Evolutionary conservation across 805 yeast species (phyloP), one percentile per base, ranked within the genome.

Genomic region (Kluyveromyces dobzhanskii): DNA sequence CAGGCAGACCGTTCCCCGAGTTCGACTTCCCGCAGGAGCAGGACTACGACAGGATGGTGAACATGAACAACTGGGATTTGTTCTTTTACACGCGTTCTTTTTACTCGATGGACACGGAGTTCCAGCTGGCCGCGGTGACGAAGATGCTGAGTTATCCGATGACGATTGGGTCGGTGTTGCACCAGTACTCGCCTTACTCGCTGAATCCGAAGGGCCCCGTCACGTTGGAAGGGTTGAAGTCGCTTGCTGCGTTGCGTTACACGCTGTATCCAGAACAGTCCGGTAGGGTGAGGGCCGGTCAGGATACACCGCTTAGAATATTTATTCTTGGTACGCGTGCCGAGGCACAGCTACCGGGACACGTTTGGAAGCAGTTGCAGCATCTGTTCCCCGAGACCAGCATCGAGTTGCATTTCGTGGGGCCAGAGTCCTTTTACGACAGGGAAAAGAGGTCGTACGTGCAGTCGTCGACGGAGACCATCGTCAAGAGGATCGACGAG

Each of bases 51-150:
- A 78, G 79, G 44, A 64, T 72, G 44, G 76, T 87, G 44, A 87
- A 86, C 57, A 75, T 86, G 57, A 69, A 78, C 35, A 79, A 75
- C 59, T 92, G 98, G 98, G 97, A 92, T 62, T 69, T 92, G 8
- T 90, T 77, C 54, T 81, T 92, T 57, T 92, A 90, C 62, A 90
- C 97, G 0, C 74, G 98, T 59, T 82, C 82, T 51, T 92, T 85
- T 59, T 81, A 78, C 52, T 90, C 97, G 4, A 90, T 92, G 97
- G 95, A 92, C 62, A 84, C 95, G 4, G 96, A 88, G 61, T 90
- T 85, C 66, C 94, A 90, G 61, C 68, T 90, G 56, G 97, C 97
- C 1, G 94, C 94, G 3, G 88, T 87, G 25, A 86, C 97, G 14
- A 92, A 92, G 59, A 84, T 90, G 75, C 73, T 92, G 56, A 84